Evolutionary conservation across 2,329 filamentous ascomycete genomes (phyloP).

Genomic region (Aspergillus oerlinghausenensis): DNA sequence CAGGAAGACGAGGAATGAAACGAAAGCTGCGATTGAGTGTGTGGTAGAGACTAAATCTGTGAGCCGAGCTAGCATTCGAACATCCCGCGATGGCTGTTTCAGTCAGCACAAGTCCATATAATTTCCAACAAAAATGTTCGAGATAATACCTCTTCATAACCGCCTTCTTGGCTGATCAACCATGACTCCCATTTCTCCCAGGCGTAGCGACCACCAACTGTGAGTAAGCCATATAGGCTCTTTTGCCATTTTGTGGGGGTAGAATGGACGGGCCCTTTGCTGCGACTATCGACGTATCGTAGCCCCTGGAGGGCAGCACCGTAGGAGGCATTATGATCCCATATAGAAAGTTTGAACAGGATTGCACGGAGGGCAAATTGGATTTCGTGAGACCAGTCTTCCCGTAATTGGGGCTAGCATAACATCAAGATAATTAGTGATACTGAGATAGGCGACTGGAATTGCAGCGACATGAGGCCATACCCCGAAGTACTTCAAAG

Average conservation of each 20-base stretch:
- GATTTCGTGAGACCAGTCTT: constrained; percentile 87
- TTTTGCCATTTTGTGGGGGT: constrained; percentile 81
- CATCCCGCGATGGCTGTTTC: constrained; percentile 44
- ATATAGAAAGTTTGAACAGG: constrained; percentile 91
- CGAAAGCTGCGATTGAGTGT: constrained; percentile 76
- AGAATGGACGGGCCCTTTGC: constrained; percentile 56
- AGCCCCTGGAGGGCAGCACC: constrained; percentile 90
- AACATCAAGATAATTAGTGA: constrained; percentile 5
- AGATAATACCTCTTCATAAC: constrained; percentile 55
- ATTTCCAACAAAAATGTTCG: background rate
- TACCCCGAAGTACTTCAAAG: constrained; percentile 77
- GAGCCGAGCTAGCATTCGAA: constrained; percentile 59
- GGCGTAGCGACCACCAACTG: constrained; percentile 79
- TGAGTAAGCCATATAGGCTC: constrained; percentile 73
- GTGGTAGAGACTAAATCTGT: constrained; percentile 66
- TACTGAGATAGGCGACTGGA: background rate
- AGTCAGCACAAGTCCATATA: background rate
- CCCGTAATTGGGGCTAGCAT: constrained; percentile 59
- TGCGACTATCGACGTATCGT: constrained; percentile 79
- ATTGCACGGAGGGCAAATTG: constrained; percentile 69
- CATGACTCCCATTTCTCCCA: constrained; percentile 92
- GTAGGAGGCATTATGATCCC: constrained; percentile 95
- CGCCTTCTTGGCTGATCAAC: constrained; percentile 71
- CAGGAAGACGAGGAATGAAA: constrained; percentile 85
- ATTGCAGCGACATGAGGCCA: constrained; percentile 19